Evolutionary conservation across 192 early-diverging fungal species (phyloP).

Genomic region (Linnemannia zychae): DNA sequence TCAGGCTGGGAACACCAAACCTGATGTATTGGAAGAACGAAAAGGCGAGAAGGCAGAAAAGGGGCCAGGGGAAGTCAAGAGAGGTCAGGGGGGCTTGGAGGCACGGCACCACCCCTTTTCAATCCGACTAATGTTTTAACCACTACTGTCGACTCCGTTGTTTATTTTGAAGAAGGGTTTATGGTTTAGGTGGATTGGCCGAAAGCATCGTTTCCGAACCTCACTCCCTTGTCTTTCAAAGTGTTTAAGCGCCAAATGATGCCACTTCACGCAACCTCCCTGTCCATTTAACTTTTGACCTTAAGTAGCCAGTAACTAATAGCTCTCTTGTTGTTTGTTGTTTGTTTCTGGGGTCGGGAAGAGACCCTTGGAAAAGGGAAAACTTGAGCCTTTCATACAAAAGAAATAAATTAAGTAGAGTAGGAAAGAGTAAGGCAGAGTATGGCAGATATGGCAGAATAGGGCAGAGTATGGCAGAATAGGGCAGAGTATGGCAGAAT

Average conservation of each 20-base stretch:
- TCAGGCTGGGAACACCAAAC: not conserved
- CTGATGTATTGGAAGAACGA: not conserved
- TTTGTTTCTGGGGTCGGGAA: not conserved
- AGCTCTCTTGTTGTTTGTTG: not conserved
- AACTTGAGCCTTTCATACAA: not conserved
- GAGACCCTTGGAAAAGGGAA: not conserved
- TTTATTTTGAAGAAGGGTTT: not conserved
- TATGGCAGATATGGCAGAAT: no score
- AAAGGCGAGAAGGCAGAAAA: not conserved
- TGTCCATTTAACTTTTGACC: not conserved
- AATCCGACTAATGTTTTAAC: not conserved
- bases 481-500: not conserved
- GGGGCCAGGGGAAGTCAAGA: not conserved
- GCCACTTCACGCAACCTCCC: not conserved
- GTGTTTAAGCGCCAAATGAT: not conserved
- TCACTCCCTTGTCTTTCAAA: not conserved
- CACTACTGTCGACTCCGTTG: no score
- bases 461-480: no score
- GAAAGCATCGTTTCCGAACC: not conserved
- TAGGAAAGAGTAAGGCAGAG: no score
- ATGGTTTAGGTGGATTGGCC: not conserved
- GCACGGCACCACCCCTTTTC: not conserved
- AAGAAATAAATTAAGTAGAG: not conserved
- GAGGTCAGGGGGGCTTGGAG: not conserved
- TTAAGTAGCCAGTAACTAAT: not conserved